These are phyloP conservation scores for Balansia obtecta DNA, from an alignment of 2,329 filamentous ascomycete species.

Conservation along the genomic window DNA sequence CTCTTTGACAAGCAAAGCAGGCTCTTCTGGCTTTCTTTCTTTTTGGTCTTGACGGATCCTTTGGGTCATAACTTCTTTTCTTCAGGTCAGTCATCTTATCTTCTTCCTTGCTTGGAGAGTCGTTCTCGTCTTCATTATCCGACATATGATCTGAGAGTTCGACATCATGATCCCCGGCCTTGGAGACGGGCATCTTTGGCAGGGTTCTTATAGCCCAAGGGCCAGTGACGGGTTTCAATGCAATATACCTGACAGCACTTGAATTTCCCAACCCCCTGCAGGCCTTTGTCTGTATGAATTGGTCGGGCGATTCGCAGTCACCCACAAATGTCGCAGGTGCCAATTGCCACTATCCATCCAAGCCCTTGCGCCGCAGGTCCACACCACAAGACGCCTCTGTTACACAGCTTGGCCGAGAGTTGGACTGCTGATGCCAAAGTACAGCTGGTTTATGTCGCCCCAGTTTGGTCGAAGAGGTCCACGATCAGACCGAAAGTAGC, in stretches of 20 bases:
- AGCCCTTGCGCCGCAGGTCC: slow-evolving; percentile 19
- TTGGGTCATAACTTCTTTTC: slow-evolving; percentile 67
- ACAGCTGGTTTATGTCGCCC: slow-evolving; percentile 20
- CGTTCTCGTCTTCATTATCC: slow-evolving; percentile 46
- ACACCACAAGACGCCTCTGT: slow-evolving; percentile 20
- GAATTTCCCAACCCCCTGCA: slow-evolving; percentile 2
- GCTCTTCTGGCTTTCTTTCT: slow-evolving; percentile 93
- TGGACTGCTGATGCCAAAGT: slow-evolving; percentile 15
- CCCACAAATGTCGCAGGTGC: slow-evolving; percentile 1
- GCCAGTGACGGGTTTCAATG: neutral
- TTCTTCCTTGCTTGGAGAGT: slow-evolving; percentile 32
- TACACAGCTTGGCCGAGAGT: slow-evolving; percentile 17
- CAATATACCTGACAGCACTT: neutral
- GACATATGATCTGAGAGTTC: slow-evolving; percentile 47
- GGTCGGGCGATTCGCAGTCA: slow-evolving; percentile 10
- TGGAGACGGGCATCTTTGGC: slow-evolving; percentile 39
- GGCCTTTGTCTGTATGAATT: neutral
- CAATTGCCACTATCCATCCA: slow-evolving; percentile 10
- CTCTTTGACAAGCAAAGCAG: slow-evolving; percentile 92
- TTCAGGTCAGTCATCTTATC: slow-evolving; percentile 42
- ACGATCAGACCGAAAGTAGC: neutral
- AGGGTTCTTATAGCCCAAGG: slow-evolving; percentile 32
- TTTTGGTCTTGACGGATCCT: slow-evolving; percentile 79
- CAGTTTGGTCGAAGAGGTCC: neutral
- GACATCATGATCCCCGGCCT: slow-evolving; percentile 38